These are phyloP conservation scores for Hura crepitans DNA, from an alignment of 441 rosid genomes.

Conservation along the genomic window DNA sequence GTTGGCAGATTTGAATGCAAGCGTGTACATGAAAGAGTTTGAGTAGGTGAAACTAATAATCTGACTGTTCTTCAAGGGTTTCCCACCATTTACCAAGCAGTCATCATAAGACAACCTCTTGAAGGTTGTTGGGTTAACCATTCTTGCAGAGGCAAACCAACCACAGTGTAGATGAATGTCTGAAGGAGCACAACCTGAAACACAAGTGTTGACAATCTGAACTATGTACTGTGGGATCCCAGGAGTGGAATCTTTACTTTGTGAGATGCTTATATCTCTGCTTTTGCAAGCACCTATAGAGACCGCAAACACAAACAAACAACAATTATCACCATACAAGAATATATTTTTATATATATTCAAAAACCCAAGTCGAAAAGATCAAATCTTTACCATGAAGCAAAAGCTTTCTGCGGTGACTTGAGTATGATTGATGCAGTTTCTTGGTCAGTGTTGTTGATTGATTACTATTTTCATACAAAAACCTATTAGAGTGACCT, in stretches of 20 bases:
- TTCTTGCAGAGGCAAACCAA: slow-evolving; percentile 54
- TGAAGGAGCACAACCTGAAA: slow-evolving; percentile 43
- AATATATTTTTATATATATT: neutral
- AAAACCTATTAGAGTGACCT: slow-evolving; percentile 16
- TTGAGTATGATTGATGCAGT: slow-evolving; percentile 12
- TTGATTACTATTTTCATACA: slow-evolving; percentile 16
- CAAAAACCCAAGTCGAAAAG: neutral
- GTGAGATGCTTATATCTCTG: slow-evolving; percentile 48
- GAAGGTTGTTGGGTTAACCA: slow-evolving; percentile 44
- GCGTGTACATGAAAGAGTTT: slow-evolving; percentile 53
- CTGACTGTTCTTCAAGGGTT: slow-evolving; percentile 36
- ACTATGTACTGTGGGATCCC: slow-evolving; percentile 54
- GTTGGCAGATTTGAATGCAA: slow-evolving; percentile 39
- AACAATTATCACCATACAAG: too few species aligned
- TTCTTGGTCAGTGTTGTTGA: slow-evolving; percentile 4
- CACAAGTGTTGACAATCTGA: slow-evolving; percentile 47
- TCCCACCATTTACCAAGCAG: slow-evolving; percentile 49
- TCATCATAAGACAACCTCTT: slow-evolving; percentile 49
- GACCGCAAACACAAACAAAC: too few species aligned
- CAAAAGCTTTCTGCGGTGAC: slow-evolving; percentile 32
- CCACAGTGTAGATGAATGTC: slow-evolving; percentile 48
- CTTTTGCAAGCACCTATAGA: slow-evolving; percentile 32
- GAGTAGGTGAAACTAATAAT: slow-evolving; percentile 48
- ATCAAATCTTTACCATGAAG: slow-evolving; percentile 31
- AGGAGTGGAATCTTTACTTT: slow-evolving; percentile 39